phyloP scores from a whole-genome alignment of 2,329 filamentous ascomycete genomes.

The Ophiocordyceps australis region DNA sequence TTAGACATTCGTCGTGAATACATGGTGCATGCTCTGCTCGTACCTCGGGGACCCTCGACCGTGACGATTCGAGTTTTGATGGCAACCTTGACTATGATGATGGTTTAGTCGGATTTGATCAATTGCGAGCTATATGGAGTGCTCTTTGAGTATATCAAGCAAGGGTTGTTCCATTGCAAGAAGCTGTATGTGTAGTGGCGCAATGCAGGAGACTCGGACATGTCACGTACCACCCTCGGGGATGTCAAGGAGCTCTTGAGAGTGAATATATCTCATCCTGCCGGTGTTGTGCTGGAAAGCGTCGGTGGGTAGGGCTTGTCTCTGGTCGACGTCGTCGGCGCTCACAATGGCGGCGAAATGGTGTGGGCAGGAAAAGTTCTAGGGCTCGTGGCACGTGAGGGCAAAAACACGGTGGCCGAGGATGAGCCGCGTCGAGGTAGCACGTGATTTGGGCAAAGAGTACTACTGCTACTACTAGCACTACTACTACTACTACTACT shows the following conservation, averaged over 20 bases:
- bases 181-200: too few relatives aligned
- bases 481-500: too few relatives aligned
- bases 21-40: too few relatives aligned
- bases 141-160: too few relatives aligned
- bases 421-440: constrained; percentile 10
- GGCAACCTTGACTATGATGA: constrained; percentile 69
- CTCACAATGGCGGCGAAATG: constrained; percentile 18
- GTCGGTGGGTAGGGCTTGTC: constrained; percentile 23
- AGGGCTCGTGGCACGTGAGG: constrained; percentile 23
- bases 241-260: constrained; percentile 85
- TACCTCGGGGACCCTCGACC: constrained; percentile 91
- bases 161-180: too few relatives aligned
- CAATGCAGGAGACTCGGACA: too few relatives aligned
- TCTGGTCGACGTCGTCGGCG: constrained; percentile 14
- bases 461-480: too few relatives aligned
- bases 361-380: constrained; percentile 26
- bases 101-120: constrained; percentile 11
- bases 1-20: too few relatives aligned
- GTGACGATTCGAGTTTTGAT: constrained; percentile 96
- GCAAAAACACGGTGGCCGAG: constrained; percentile 7
- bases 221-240: constrained; percentile 80
- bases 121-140: too few relatives aligned
- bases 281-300: constrained; percentile 31
- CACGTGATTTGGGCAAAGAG: too few relatives aligned
- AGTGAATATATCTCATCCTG: constrained; percentile 99